Percentiles rank a stretch among this genome's conserved stretches.
These are phyloP conservation scores for Botrytis medusae DNA, from an alignment of 2,329 filamentous ascomycete genomes.

Conservation along the genomic window DNA sequence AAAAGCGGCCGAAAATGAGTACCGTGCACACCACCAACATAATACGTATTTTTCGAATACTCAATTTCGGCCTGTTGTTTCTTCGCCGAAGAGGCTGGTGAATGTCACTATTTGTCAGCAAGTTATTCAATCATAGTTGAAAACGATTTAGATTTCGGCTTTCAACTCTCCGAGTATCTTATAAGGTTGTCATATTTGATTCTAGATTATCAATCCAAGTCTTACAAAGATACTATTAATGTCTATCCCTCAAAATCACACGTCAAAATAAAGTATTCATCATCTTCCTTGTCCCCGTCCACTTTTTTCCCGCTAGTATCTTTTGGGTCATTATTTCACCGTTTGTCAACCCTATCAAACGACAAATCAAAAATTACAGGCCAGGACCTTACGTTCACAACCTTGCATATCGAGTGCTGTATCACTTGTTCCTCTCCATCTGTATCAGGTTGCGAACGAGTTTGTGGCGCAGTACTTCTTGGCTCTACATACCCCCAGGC, in stretches of 20 bases:
- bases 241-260: neutral
- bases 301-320: neutral
- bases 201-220: neutral
- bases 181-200: neutral
- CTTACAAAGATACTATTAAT: neutral
- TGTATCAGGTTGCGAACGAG: neutral
- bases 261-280: conserved; percentile 2
- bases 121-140: neutral
- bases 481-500: neutral
- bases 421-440: neutral
- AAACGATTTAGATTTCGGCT: neutral
- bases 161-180: neutral
- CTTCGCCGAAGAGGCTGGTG: neutral
- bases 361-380: neutral
- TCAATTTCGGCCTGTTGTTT: too few species aligned
- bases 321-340: neutral
- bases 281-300: neutral
- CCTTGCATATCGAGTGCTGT: neutral
- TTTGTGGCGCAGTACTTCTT: conserved; percentile 16
- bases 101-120: neutral
- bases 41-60: too few species aligned
- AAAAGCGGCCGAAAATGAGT: too few species aligned
- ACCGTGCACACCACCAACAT: too few species aligned
- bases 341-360: neutral
- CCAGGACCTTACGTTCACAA: neutral